phyloP scores from a whole-genome alignment of 495 filamentous ascomycete species.

The Friedmanniomyces endolithicus region DNA sequence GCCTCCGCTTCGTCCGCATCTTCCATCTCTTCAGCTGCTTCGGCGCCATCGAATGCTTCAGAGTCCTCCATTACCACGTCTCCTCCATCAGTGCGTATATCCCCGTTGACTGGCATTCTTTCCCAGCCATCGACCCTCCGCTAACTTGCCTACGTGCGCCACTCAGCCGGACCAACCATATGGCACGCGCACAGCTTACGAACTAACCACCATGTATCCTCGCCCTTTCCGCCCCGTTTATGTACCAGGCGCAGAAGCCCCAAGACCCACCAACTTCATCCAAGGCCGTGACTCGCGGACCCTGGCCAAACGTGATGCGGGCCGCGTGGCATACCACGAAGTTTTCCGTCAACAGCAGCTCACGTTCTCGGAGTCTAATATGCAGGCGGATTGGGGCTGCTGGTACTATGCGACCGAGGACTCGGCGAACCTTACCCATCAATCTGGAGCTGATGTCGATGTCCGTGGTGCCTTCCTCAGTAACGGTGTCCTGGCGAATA shows the following conservation, averaged over 20 bases:
- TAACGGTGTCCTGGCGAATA: constrained; percentile 37
- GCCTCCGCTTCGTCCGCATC: not conserved
- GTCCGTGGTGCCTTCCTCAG: constrained; percentile 39
- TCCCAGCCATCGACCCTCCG: not conserved
- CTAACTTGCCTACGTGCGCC: not conserved
- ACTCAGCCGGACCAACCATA: not conserved
- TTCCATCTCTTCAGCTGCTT: not conserved
- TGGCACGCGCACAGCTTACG: constrained; percentile 5
- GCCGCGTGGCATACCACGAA: constrained; percentile 43
- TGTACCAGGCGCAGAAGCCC: not conserved
- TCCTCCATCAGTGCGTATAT: not conserved
- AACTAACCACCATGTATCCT: not conserved
- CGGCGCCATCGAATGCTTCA: not conserved
- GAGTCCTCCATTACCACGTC: not conserved
- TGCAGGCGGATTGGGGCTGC: constrained; percentile 79
- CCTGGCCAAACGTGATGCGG: not conserved
- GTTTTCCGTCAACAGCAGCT: constrained; percentile 51
- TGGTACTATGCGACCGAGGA: constrained; percentile 49
- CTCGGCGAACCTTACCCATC: constrained; percentile 25
- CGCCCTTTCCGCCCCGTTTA: not conserved
- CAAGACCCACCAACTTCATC: not conserved
- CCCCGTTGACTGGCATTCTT: not conserved
- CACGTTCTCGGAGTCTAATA: constrained; percentile 56
- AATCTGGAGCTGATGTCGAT: constrained; percentile 38
- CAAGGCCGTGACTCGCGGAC: not conserved